Conservation (phyloP, 1,284 basidiomycete genomes). For the Ustilago vetiveriae region DNA sequence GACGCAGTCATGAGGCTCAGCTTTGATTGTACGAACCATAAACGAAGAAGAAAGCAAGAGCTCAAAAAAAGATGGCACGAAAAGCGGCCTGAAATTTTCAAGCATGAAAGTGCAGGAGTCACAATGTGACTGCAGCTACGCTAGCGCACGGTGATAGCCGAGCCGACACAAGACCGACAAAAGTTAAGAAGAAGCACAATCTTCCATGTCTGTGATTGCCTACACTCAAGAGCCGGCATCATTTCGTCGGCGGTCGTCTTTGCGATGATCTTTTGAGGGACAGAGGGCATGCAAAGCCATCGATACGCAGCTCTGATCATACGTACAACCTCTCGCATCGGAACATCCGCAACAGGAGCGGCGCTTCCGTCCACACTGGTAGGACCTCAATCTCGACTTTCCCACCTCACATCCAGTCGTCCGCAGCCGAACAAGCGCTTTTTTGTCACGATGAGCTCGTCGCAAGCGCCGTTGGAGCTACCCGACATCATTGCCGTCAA, state of each 20-base stretch:
- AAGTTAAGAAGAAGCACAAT: too few species aligned
- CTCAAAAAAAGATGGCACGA: background rate
- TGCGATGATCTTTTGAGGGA: too few species aligned
- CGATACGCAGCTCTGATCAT: background rate
- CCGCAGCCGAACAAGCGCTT: background rate
- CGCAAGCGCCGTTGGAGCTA: constrained; percentile 20
- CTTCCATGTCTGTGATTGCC: too few species aligned
- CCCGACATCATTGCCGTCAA: constrained; percentile 59
- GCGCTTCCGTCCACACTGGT: constrained; percentile 5
- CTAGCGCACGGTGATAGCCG: too few species aligned
- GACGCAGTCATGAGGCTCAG: background rate
- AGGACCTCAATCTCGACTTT: background rate
- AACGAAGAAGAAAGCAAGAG: background rate
- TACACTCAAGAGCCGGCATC: too few species aligned
- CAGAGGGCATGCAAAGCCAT: constrained; percentile 23
- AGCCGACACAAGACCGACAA: too few species aligned
- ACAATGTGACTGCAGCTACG: too few species aligned
- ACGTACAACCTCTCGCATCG: background rate
- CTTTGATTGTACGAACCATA: too few species aligned
- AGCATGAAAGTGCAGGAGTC: too few species aligned
- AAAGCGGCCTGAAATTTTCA: background rate
- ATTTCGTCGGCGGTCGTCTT: too few species aligned
- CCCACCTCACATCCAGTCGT: background rate
- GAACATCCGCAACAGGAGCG: constrained; percentile 3
- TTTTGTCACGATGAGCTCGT: constrained; percentile 10